Percentiles rank a stretch among this genome's conserved stretches.
phyloP scores from a whole-genome alignment of 805 yeast species.

The Huiozyma naganishii region DNA sequence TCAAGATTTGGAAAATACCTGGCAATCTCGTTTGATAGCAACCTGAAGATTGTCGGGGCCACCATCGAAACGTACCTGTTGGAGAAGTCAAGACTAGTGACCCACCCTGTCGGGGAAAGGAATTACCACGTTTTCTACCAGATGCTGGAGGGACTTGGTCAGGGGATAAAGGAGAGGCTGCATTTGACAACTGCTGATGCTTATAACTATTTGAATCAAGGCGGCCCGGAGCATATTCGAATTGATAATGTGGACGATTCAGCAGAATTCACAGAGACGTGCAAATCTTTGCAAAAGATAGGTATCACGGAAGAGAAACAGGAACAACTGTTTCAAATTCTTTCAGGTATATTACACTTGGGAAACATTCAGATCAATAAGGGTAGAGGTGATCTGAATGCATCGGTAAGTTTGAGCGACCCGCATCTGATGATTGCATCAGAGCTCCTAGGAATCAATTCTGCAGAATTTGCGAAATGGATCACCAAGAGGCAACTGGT shows the following conservation, averaged over 20 bases:
- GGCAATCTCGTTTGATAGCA: slow-evolving; percentile 72
- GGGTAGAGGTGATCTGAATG: slow-evolving; percentile 57
- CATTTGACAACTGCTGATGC: slow-evolving; percentile 57
- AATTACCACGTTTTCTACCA: slow-evolving; percentile 95
- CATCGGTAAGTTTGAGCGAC: slow-evolving; percentile 59
- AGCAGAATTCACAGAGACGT: slow-evolving; percentile 63
- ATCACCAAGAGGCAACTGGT: slow-evolving; percentile 81
- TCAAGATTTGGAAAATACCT: slow-evolving; percentile 91
- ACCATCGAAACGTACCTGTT: slow-evolving; percentile 83
- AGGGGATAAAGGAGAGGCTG: slow-evolving; percentile 42
- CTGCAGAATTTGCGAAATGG: slow-evolving; percentile 76
- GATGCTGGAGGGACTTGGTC: slow-evolving; percentile 58
- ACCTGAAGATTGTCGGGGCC: slow-evolving; percentile 86
- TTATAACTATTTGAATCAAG: slow-evolving; percentile 79
- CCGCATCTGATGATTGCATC: slow-evolving; percentile 78
- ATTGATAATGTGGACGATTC: slow-evolving; percentile 77
- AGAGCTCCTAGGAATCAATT: slow-evolving; percentile 71
- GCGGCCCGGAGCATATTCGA: slow-evolving; percentile 43
- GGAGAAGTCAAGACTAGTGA: slow-evolving; percentile 89
- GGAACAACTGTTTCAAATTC: slow-evolving; percentile 57
- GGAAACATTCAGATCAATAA: slow-evolving; percentile 88
- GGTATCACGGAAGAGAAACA: slow-evolving; percentile 59
- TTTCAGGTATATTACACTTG: slow-evolving; percentile 83
- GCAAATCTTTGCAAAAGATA: slow-evolving; percentile 64
- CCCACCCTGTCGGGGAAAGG: slow-evolving; percentile 81